These are phyloP conservation scores for Stachybotrys chlorohalonatus DNA, from an alignment of 2,329 filamentous ascomycete genomes.

Conservation along the genomic window DNA sequence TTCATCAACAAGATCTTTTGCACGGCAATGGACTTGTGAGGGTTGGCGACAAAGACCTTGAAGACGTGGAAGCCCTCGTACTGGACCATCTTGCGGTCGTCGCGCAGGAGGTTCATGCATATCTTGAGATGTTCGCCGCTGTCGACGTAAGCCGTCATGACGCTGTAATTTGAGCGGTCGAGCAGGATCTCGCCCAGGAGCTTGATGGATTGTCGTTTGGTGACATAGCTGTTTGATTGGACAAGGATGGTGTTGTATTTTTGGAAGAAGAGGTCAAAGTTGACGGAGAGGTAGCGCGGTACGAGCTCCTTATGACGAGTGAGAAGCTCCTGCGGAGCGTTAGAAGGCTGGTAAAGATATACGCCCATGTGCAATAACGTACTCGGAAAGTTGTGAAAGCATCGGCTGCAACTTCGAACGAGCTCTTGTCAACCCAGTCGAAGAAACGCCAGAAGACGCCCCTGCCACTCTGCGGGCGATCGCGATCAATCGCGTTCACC, in stretches of 20 bases:
- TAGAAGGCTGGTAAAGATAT: conserved; percentile 1
- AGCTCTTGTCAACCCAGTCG: conserved; percentile 91
- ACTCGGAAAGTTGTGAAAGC: conserved; percentile 96
- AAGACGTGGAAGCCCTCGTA: conserved; percentile 99
- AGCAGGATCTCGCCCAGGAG: conserved; percentile 89
- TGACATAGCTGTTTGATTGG: conserved; percentile 92
- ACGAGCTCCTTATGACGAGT: conserved; percentile 92
- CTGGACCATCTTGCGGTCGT: conserved; percentile 97
- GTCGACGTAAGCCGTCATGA: conserved; percentile 97
- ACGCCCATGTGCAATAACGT: conserved; percentile 19
- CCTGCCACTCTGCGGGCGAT: conserved; percentile 63
- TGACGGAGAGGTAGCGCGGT: conserved; percentile 75
- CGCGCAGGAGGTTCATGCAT: conserved; percentile 92
- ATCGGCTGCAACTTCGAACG: conserved; percentile 94
- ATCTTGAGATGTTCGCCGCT: conserved; percentile 93
- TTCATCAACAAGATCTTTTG: conserved; percentile 97
- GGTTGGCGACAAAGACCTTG: conserved; percentile 98
- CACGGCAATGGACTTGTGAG: conserved; percentile 93
- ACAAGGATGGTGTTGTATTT: conserved; percentile 83
- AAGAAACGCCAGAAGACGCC: conserved; percentile 98
- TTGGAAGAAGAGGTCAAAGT: conserved; percentile 89
- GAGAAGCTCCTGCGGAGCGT: conserved; percentile 57
- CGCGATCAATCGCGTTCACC: conserved; percentile 67
- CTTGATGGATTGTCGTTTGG: conserved; percentile 96
- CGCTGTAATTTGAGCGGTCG: conserved; percentile 91